Evolutionary conservation across 345 rosid genomes (phyloP).

Genomic region (rapeseed (Brassica napus)): Da-Ae NC_063445.1:21049001-21049500

Average conservation of each 20-base stretch:
- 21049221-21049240: neutral
- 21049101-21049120: neutral
- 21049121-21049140: neutral
- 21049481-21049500: neutral
- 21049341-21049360: neutral
- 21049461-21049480: neutral
- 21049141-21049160: constrained; percentile 40
- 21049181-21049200: neutral
- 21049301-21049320: neutral
- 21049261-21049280: neutral
- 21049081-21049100: constrained; percentile 8
- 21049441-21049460: neutral
- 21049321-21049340: neutral
- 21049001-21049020: constrained; percentile 1
- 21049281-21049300: neutral
- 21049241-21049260: neutral
- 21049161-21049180: constrained; percentile 42
- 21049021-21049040: constrained; percentile 8
- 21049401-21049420: neutral
- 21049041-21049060: constrained; percentile 30
- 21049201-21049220: neutral
- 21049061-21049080: constrained; percentile 13
- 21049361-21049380: neutral
- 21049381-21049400: neutral
- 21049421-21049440: neutral